phyloP scores from a whole-genome alignment of 257 asterid species.

The Thymus mandschuricus region DNA sequence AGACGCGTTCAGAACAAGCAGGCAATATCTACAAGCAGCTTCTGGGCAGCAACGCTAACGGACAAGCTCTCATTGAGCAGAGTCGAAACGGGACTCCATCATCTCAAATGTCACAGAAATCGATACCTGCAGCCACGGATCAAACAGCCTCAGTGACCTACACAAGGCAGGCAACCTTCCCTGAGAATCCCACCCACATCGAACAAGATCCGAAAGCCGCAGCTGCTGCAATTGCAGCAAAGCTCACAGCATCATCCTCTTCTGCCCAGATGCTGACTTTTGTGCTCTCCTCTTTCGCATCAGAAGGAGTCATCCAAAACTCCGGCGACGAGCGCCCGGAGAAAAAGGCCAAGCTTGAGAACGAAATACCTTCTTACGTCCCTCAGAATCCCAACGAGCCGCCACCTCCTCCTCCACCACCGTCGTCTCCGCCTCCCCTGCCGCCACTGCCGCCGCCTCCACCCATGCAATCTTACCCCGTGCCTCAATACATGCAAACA shows the following conservation, averaged over 20 bases:
- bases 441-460: constrained; percentile 75
- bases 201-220: constrained; percentile 69
- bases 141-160: constrained; percentile 64
- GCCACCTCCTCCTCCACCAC: constrained; percentile 82
- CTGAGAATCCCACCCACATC: constrained; percentile 45
- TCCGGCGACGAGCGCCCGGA: constrained; percentile 54
- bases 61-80: constrained; percentile 38
- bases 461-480: constrained; percentile 56
- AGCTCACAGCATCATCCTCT: constrained; percentile 80
- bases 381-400: constrained; percentile 56
- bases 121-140: constrained; percentile 40
- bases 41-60: constrained; percentile 36
- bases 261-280: constrained; percentile 86
- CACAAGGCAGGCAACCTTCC: constrained; percentile 53
- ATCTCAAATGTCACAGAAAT: constrained; percentile 41
- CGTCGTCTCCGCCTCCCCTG: constrained; percentile 76
- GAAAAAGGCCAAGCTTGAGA: constrained; percentile 68
- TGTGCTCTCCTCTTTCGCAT: constrained; percentile 80
- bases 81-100: constrained; percentile 38
- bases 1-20: constrained; percentile 60
- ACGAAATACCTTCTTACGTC: constrained; percentile 47
- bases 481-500: constrained; percentile 61
- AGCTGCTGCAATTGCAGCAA: constrained; percentile 90
- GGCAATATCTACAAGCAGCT: constrained; percentile 47
- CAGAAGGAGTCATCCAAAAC: constrained; percentile 77